Evolutionary conservation across 2,329 filamentous ascomycete species (phyloP).

Genomic region (Diplodia scrobiculata): DNA sequence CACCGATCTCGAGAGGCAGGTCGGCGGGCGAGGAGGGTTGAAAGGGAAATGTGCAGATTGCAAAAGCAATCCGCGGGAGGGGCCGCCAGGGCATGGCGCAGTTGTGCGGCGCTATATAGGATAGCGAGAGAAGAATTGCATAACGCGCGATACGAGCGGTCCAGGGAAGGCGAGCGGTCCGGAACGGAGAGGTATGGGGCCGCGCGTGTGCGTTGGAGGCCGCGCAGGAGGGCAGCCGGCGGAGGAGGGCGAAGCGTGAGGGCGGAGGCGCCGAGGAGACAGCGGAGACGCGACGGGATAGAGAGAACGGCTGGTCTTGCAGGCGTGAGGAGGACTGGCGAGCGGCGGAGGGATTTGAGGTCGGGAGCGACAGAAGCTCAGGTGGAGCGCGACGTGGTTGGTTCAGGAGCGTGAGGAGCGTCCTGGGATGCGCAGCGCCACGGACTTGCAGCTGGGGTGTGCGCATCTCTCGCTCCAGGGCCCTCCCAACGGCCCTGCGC

Average conservation of each 20-base stretch:
- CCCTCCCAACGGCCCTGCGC: not conserved
- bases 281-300: not conserved
- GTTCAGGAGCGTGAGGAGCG: constrained; percentile 15
- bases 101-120: constrained; percentile 28
- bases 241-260: not conserved
- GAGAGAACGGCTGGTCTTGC: not conserved
- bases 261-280: constrained; percentile 17
- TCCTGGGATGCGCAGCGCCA: constrained; percentile 9
- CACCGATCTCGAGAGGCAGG: constrained; percentile 93
- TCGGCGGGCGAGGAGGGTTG: constrained; percentile 82
- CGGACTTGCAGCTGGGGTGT: constrained; percentile 12
- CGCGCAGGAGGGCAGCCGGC: not conserved
- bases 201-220: constrained; percentile 15
- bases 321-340: not conserved
- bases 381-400: not conserved
- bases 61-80: constrained; percentile 94
- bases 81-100: constrained; percentile 71
- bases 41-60: constrained; percentile 94
- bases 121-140: constrained; percentile 27
- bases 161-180: constrained; percentile 6
- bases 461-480: not conserved
- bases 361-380: constrained; percentile 1
- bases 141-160: constrained; percentile 29
- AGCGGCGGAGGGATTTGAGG: constrained; percentile 4
- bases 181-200: constrained; percentile 15